Conservation (phyloP, 371 early-diverging fungal species). For the Amoeboaphelidium protococcarum region DNA sequence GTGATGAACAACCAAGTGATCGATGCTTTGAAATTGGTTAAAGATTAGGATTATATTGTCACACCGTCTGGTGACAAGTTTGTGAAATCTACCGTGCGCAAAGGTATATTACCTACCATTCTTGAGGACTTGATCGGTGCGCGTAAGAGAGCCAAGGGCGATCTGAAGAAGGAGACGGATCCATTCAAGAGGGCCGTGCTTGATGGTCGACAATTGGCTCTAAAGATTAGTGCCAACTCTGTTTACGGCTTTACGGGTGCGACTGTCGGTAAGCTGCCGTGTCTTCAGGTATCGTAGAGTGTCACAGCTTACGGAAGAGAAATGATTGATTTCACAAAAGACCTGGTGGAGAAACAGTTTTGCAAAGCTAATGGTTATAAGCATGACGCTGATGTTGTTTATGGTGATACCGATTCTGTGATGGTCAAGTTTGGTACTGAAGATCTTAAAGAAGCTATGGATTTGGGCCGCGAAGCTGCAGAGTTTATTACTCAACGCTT, state of each 20-base stretch:
- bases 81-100: conserved; percentile 34
- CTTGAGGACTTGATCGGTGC: conserved; percentile 72
- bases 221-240: conserved; percentile 97
- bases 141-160: conserved; percentile 82
- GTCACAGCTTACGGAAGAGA: conserved; percentile 94
- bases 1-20: conserved; percentile 23
- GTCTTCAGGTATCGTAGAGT: conserved; percentile 93
- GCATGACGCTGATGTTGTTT: conserved; percentile 80
- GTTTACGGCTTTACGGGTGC: conserved; percentile 99
- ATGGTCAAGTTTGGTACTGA: conserved; percentile 93
- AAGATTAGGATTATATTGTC: conserved; percentile 50
- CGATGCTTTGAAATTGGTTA: conserved; percentile 29
- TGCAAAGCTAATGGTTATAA: conserved; percentile 60
- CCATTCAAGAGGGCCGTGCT: conserved; percentile 72
- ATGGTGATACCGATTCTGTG: conserved; percentile 99
- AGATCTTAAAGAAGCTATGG: conserved; percentile 60
- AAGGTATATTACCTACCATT: conserved; percentile 88
- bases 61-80: conserved; percentile 78
- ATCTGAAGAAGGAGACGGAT: conserved; percentile 57
- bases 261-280: conserved; percentile 85
- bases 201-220: conserved; percentile 92
- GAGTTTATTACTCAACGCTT: conserved; percentile 62
- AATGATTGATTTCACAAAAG: conserved; percentile 89
- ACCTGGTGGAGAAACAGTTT: conserved; percentile 61
- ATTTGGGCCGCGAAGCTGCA: conserved; percentile 64